A percentile compares a stretch with the other conserved stretches of the same genome.
Evolutionary conservation across 1,284 basidiomycete genomes (phyloP).

Genomic region (Gymnopus androsaceus): DNA sequence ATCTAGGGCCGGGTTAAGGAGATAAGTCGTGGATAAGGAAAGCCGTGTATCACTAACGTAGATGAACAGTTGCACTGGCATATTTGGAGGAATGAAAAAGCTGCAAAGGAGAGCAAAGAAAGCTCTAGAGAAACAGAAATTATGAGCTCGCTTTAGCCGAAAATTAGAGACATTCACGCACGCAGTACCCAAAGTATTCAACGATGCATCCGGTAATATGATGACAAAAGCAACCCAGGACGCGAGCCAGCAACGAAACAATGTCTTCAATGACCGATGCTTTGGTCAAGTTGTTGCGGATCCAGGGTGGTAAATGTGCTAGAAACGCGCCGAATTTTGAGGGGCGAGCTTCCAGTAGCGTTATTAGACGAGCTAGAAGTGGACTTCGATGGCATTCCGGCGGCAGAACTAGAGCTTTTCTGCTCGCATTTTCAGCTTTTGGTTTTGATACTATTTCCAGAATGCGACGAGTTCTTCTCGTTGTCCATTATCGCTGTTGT

Average conservation of each 20-base stretch:
- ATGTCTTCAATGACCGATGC: slow-evolving; percentile 23
- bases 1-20: neutral
- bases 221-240: slow-evolving; percentile 26
- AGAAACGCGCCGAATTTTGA: neutral
- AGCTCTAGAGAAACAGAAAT: slow-evolving; percentile 15
- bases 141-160: neutral
- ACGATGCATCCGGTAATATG: slow-evolving; percentile 26
- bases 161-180: slow-evolving; percentile 4
- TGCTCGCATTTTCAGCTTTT: too few species aligned
- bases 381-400: too few species aligned
- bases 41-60: slow-evolving; percentile 19
- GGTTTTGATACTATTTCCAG: too few species aligned
- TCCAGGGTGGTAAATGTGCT: slow-evolving; percentile 23
- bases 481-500: too few species aligned
- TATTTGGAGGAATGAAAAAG: slow-evolving; percentile 29
- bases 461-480: too few species aligned
- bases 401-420: too few species aligned
- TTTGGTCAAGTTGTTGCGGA: slow-evolving; percentile 22
- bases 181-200: slow-evolving; percentile 27
- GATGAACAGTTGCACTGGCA: slow-evolving; percentile 30
- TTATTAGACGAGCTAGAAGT: too few species aligned
- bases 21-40: neutral
- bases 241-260: slow-evolving; percentile 28
- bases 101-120: slow-evolving; percentile 27
- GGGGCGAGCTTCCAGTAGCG: too few species aligned